A percentile compares a stretch with the other conserved stretches of the same genome.
These are phyloP conservation scores for Stagonosporopsis chrysanthemi DNA, from an alignment of 2,329 filamentous ascomycete genomes.

Conservation along the genomic window DNA sequence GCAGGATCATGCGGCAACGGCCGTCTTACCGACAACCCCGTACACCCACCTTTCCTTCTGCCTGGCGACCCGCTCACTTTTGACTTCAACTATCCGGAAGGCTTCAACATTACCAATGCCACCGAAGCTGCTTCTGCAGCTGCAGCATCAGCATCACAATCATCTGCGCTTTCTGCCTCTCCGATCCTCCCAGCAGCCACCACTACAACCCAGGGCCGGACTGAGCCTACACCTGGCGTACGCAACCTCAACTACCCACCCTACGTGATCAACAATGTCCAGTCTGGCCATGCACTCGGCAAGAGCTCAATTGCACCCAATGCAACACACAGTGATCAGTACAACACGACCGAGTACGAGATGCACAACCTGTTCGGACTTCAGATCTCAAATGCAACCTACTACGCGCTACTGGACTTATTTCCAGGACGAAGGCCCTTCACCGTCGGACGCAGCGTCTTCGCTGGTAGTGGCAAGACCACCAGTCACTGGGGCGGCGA, in stretches of 20 bases:
- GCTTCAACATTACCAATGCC: constrained; percentile 70
- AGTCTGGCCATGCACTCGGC: constrained; percentile 70
- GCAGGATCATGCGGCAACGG: constrained; percentile 72
- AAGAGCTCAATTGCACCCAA: constrained; percentile 73
- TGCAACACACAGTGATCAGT: constrained; percentile 73
- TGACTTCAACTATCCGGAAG: constrained; percentile 69
- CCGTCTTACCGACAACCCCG: constrained; percentile 69
- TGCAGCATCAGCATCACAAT: constrained; percentile 60
- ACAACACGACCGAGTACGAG: constrained; percentile 69
- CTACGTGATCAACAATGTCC: constrained; percentile 75
- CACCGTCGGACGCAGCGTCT: constrained; percentile 22
- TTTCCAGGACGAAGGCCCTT: constrained; percentile 55
- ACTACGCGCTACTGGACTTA: constrained; percentile 68
- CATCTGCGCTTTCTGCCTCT: constrained; percentile 48
- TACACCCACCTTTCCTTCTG: constrained; percentile 68
- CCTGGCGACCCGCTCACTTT: constrained; percentile 68
- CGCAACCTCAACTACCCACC: constrained; percentile 74
- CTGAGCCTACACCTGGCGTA: constrained; percentile 65
- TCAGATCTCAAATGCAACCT: constrained; percentile 44
- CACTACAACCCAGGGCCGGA: constrained; percentile 58
- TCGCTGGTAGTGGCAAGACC: constrained; percentile 22
- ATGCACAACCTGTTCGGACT: constrained; percentile 72
- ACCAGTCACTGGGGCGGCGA: constrained; percentile 68
- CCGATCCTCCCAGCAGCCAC: constrained; percentile 34
- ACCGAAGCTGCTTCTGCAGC: constrained; percentile 68